Base-by-base conservation (phyloP, 164 flowering plant species). In the Cinnamomum chago region DNA sequence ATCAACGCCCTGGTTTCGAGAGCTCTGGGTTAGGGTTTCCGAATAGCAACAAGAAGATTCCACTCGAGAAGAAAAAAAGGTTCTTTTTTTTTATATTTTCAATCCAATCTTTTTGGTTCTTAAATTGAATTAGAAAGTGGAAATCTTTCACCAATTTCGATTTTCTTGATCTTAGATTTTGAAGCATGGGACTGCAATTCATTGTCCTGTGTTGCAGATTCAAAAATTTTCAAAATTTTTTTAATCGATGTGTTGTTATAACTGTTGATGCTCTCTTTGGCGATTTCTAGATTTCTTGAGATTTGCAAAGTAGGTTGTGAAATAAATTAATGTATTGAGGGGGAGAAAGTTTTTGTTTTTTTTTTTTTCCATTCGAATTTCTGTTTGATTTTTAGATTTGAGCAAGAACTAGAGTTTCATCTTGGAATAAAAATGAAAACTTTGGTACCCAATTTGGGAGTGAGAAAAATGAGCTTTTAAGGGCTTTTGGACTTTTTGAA, bases 1-100 rank as follows among this genome's bases (percentile, higher is more conserved):
- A 9, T 80, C 74, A 30, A 71, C 78, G 65, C 84, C 78, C 78
- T 81, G 82, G 84, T 75, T 74, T 62, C 85, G 76, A 14, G 65
- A 76, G 25, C 81, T 79, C 30, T 70, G 78, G 71, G 24, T 74
- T 71, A 78, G 67, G 35, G 55, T 76, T 68, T 76, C 76, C 71
- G 71, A 70, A 58, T 84, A 79, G 70, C 74, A 24, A 50, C 67
- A 10, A 6, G 3, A 64, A 64, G 13, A 64, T 22, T 12, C 18
- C 67, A 25, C 25, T 9, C 20, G 14, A 22, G 67, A 64, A 23
- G 25, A 10, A 25, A 24, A 22, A 22, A 18, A n/a, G 23, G 11
- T 17, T 60, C 7, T 60, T 20, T 18, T 18, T 18, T 58, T n/a
- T n/a, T n/a, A n/a, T 4, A 0, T 30, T 4, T 30, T 3, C 35